Percentiles rank a stretch among this genome's conserved stretches.
These are phyloP conservation scores for Trichoderma simmonsii DNA, from an alignment of 2,329 filamentous ascomycete species.

Conservation along the genomic window DNA sequence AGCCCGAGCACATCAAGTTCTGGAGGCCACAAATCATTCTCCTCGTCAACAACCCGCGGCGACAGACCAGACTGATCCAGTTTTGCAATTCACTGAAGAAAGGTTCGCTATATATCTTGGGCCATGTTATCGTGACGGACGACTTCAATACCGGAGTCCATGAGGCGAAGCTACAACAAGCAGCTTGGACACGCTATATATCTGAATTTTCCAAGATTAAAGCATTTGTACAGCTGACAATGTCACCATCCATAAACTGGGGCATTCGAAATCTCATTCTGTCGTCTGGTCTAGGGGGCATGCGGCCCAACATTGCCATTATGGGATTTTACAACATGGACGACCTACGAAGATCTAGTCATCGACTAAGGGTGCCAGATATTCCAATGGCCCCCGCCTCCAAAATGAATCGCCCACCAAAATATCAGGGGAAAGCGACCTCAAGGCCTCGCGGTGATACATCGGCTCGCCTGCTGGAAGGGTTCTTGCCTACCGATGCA, in stretches of 20 bases:
- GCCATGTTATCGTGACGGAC: conserved; percentile 81
- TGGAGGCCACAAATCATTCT: conserved; percentile 87
- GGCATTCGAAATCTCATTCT: conserved; percentile 79
- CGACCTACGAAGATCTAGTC: conserved; percentile 62
- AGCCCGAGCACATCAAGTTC: conserved; percentile 88
- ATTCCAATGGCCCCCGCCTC: conserved; percentile 37
- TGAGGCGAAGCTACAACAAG: conserved; percentile 77
- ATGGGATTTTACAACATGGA: conserved; percentile 78
- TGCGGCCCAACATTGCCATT: conserved; percentile 85
- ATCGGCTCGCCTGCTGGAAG: conserved; percentile 54
- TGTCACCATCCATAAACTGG: conserved; percentile 81
- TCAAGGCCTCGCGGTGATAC: conserved; percentile 50
- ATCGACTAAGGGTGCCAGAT: conserved; percentile 56
- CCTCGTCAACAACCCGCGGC: conserved; percentile 77
- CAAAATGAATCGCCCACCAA: conserved; percentile 32
- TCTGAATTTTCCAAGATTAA: conserved; percentile 79
- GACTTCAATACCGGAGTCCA: conserved; percentile 77
- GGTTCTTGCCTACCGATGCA: conserved; percentile 63
- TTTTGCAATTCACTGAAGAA: conserved; percentile 93
- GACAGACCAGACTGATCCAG: conserved; percentile 78
- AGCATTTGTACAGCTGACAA: conserved; percentile 82
- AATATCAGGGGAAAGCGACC: conserved; percentile 31
- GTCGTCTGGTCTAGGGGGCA: conserved; percentile 77
- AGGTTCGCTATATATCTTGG: conserved; percentile 77
- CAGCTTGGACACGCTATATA: conserved; percentile 81